Conservation (phyloP, 495 filamentous ascomycete genomes). For the Clohesyomyces aquaticus region DNA sequence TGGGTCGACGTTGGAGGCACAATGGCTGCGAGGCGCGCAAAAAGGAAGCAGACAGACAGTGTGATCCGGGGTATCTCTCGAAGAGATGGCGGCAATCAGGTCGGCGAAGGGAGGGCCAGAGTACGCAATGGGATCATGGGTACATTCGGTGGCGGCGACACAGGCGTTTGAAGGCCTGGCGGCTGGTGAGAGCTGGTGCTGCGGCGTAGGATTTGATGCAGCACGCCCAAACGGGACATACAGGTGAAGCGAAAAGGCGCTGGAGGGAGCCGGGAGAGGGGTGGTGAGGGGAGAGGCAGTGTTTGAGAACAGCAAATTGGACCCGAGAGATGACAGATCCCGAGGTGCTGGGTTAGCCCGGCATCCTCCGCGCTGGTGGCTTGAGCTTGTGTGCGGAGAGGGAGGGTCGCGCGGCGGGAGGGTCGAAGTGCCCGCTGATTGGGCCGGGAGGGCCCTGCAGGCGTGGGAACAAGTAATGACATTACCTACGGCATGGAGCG, state of each 20-base stretch:
- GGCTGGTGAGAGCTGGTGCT: neutral
- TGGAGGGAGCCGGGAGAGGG: neutral
- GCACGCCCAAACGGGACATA: conserved; percentile 9
- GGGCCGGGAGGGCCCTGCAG: neutral
- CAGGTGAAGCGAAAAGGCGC: conserved; percentile 22
- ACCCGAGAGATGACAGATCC: conserved; percentile 16
- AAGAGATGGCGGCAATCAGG: neutral
- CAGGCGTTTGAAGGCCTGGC: conserved; percentile 2
- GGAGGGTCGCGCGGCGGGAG: conserved; percentile 7
- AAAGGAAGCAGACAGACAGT: conserved; percentile 11
- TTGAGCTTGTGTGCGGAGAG: neutral
- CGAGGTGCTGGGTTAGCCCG: neutral
- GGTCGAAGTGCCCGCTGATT: conserved; percentile 3
- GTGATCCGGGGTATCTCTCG: neutral
- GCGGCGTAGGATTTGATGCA: neutral
- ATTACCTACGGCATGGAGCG: too few relatives aligned
- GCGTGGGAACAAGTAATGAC: conserved; percentile 5
- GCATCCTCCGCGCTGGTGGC: neutral
- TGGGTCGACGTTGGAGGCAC: conserved; percentile 32
- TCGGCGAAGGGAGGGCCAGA: conserved; percentile 14
- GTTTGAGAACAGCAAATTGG: conserved; percentile 24
- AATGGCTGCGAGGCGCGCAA: conserved; percentile 24
- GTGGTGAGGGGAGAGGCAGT: conserved; percentile 7
- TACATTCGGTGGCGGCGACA: conserved; percentile 15
- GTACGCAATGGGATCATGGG: conserved; percentile 7